phyloP scores from a whole-genome alignment of 331 rosid species.

The Acacia concinna region DNA sequence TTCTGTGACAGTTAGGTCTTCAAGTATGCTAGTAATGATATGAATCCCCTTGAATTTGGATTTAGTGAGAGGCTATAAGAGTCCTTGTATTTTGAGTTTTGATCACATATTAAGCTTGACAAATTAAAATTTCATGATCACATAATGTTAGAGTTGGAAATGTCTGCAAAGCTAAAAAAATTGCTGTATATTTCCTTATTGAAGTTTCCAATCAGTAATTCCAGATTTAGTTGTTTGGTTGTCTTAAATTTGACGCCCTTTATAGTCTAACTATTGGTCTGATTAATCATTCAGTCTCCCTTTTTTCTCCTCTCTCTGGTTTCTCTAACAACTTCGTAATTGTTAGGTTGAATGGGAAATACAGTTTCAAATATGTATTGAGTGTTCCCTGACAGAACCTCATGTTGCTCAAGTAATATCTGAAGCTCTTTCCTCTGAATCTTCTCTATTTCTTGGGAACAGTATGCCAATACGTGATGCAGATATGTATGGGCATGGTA shows the following conservation, averaged over 20 bases:
- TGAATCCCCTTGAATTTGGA: background rate
- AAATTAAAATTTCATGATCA: background rate
- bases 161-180: background rate
- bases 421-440: constrained; percentile 61
- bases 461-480: constrained; percentile 96
- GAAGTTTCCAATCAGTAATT: background rate
- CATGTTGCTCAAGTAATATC: constrained; percentile 69
- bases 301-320: constrained; percentile 10
- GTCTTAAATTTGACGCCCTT: background rate
- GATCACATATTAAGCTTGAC: background rate
- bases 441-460: constrained; percentile 91
- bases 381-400: constrained; percentile 80
- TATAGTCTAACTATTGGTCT: background rate
- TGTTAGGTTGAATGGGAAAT: constrained; percentile 85
- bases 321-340: constrained; percentile 26
- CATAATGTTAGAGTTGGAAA: background rate
- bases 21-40: background rate
- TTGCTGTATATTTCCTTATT: background rate
- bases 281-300: background rate
- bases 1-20: background rate
- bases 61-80: background rate
- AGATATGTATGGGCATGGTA: constrained; percentile 75
- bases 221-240: constrained; percentile 7
- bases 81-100: background rate
- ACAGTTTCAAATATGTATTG: constrained; percentile 69